These are phyloP conservation scores for Vitellaria paradoxa DNA, from an alignment of 179 eudicot genomes.

Conservation along the genomic window DNA sequence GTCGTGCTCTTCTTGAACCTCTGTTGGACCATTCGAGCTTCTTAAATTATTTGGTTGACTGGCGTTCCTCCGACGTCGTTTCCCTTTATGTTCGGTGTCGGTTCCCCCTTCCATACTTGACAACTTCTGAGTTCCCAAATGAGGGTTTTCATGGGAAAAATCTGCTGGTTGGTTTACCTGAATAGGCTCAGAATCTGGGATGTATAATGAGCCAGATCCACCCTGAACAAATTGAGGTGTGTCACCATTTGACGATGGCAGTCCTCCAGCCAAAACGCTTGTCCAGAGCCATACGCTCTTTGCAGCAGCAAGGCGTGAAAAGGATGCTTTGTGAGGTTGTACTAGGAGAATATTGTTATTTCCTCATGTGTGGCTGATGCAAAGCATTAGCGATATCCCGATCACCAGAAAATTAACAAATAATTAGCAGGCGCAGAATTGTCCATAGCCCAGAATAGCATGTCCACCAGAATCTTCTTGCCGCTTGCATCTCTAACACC, in stretches of 20 bases:
- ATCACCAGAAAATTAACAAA: conserved; percentile 83
- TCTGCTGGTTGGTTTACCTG: conserved; percentile 28
- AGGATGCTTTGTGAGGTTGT: conserved; percentile 73
- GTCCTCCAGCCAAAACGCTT: conserved; percentile 62
- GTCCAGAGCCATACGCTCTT: conserved; percentile 95
- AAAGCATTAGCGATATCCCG: conserved; percentile 88
- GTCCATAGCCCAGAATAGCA: conserved; percentile 95
- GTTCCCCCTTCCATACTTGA: conserved; percentile 29
- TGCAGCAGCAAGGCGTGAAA: conserved; percentile 75
- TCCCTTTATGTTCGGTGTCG: conserved; percentile 40
- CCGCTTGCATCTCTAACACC: conserved; percentile 95
- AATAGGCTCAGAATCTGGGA: conserved; percentile 31
- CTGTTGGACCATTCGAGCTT: conserved; percentile 33
- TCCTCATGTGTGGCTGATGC: conserved; percentile 84
- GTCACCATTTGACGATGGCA: conserved; percentile 50
- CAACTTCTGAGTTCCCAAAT: conserved; percentile 32
- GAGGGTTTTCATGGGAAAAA: conserved; percentile 25
- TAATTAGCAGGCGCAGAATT: conserved; percentile 87
- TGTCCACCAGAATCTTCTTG: conserved; percentile 88
- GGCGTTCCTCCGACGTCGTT: conserved; percentile 32
- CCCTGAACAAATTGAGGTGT: conserved; percentile 31
- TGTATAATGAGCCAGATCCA: conserved; percentile 18
- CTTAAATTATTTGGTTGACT: conserved; percentile 41
- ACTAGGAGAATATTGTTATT: conserved; percentile 87
- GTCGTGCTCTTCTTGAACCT: conserved; percentile 32